These are phyloP conservation scores for Nakazawaea ishiwadae DNA, from an alignment of 805 yeast genomes.

Conservation along the genomic window DNA sequence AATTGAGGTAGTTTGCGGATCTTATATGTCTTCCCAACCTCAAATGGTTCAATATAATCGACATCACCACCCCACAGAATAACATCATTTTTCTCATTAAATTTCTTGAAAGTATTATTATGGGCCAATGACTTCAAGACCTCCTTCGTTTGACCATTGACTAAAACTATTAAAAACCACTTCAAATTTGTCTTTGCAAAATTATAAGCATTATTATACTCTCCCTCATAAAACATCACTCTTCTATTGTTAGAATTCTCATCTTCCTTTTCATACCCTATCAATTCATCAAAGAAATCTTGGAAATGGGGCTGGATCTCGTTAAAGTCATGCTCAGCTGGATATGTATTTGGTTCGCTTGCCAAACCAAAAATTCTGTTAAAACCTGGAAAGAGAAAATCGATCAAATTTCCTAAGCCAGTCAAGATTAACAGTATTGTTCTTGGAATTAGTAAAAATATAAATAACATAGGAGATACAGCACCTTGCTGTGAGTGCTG, in stretches of 20 bases:
- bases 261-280: constrained; percentile 11
- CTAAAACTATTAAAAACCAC: constrained; percentile 50
- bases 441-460: constrained; percentile 53
- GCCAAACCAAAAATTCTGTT: constrained; percentile 24
- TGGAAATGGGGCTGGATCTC: constrained; percentile 18
- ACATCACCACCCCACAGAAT: constrained; percentile 63
- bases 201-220: constrained; percentile 39
- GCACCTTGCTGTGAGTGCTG: not conserved
- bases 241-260: constrained; percentile 8
- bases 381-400: constrained; percentile 29
- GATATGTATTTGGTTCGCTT: constrained; percentile 26
- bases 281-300: constrained; percentile 11
- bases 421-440: constrained; percentile 37
- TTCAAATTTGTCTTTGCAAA: constrained; percentile 35
- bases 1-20: constrained; percentile 53
- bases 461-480: constrained; percentile 36
- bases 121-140: constrained; percentile 42
- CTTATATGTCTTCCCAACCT: constrained; percentile 52
- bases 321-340: constrained; percentile 22
- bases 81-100: constrained; percentile 36
- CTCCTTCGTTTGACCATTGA: constrained; percentile 39
- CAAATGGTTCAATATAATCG: constrained; percentile 59
- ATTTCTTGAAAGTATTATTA: constrained; percentile 37
- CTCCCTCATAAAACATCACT: constrained; percentile 23
- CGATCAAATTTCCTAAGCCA: constrained; percentile 30